These are phyloP conservation scores for Tylopilus sp. DNA, from an alignment of 768 basidiomycete species.

Conservation along the genomic window DNA sequence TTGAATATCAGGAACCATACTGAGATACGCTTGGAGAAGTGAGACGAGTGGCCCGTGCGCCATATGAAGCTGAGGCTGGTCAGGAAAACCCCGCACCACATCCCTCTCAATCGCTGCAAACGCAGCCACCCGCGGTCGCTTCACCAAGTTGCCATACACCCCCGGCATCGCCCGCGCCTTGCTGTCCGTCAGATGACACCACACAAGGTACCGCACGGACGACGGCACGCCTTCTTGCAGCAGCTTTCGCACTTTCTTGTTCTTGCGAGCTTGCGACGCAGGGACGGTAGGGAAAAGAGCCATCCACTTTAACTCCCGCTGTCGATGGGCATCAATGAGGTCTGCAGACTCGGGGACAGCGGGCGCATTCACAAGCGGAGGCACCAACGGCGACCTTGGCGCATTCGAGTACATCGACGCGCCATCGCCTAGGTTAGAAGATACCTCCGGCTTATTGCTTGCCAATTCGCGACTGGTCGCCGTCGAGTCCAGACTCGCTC, in stretches of 20 bases:
- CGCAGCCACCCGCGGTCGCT: conserved; percentile 48
- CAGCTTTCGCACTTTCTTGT: conserved; percentile 73
- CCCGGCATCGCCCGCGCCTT: conserved; percentile 66
- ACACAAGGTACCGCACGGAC: conserved; percentile 80
- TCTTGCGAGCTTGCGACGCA: conserved; percentile 66
- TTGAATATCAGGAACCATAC: conserved; percentile 81
- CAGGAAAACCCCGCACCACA: conserved; percentile 48
- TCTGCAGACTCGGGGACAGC: conserved; percentile 18
- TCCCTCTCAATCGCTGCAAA: conserved; percentile 59
- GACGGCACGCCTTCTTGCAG: conserved; percentile 78
- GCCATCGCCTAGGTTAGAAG: conserved; percentile 36
- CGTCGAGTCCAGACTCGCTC: conserved; percentile 53
- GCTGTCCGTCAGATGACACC: conserved; percentile 77
- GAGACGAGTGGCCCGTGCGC: conserved; percentile 54
- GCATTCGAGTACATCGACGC: conserved; percentile 38
- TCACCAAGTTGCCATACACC: conserved; percentile 62
- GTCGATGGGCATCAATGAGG: conserved; percentile 59
- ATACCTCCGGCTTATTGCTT: conserved; percentile 10
- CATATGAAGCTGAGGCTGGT: conserved; percentile 56
- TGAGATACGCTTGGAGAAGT: conserved; percentile 68
- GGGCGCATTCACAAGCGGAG: background rate
- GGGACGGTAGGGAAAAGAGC: conserved; percentile 51
- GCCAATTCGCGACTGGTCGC: conserved; percentile 30
- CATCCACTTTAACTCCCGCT: conserved; percentile 78
- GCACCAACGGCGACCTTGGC: conserved; percentile 24